phyloP scores from a whole-genome alignment of 139 green algal genomes.

The Penium margaritaceum region DNA sequence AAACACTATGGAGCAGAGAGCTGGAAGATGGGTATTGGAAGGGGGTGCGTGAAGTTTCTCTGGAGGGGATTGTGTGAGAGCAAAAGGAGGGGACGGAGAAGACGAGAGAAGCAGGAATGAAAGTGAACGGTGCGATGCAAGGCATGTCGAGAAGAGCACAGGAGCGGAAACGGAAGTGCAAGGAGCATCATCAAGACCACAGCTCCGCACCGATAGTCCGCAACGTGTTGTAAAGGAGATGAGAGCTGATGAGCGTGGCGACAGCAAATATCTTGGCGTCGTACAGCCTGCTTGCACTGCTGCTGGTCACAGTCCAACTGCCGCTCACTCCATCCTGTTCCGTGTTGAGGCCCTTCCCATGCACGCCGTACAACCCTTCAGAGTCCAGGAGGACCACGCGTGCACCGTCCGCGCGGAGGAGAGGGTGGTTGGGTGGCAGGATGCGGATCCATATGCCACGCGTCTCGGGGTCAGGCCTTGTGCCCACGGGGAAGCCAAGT shows the following conservation, averaged over 20 bases:
- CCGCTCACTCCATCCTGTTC: too few relatives aligned
- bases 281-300: too few relatives aligned
- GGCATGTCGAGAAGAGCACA: too few relatives aligned
- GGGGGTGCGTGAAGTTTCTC: too few relatives aligned
- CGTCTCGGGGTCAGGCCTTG: slow-evolving; percentile 15
- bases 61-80: too few relatives aligned
- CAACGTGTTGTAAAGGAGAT: slow-evolving; percentile 31
- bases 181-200: not conserved
- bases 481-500: slow-evolving; percentile 19
- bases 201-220: not conserved
- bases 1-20: too few relatives aligned
- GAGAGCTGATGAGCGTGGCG: slow-evolving; percentile 1
- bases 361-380: slow-evolving; percentile 15
- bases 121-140: too few relatives aligned
- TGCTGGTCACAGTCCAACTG: too few relatives aligned
- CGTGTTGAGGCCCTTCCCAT: not conserved
- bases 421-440: not conserved
- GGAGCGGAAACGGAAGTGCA: too few relatives aligned
- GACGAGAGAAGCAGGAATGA: not conserved
- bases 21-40: too few relatives aligned
- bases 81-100: too few relatives aligned
- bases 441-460: slow-evolving; percentile 18
- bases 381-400: slow-evolving; percentile 15
- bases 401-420: not conserved
- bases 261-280: slow-evolving; percentile 34